phyloP scores from a whole-genome alignment of 2,329 filamentous ascomycete genomes.

The Pestalotiopsis fici region DNA sequence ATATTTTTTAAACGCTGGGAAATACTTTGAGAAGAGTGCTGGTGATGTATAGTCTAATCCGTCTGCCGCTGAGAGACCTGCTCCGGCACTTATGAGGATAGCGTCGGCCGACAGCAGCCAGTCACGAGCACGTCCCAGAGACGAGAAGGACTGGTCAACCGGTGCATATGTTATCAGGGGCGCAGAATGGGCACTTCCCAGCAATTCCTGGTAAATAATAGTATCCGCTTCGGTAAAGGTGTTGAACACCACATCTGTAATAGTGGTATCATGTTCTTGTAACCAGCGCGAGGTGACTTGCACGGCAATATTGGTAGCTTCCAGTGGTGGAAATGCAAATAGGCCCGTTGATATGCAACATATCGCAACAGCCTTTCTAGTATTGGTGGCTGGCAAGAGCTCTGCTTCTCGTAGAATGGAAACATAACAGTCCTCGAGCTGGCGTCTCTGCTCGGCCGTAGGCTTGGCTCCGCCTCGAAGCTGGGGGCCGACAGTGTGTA shows the following conservation, averaged over 20 bases:
- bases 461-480: slow-evolving; percentile 22
- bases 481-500: slow-evolving; percentile 36
- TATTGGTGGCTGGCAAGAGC: slow-evolving; percentile 18
- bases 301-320: slow-evolving; percentile 29
- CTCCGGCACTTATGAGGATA: slow-evolving; percentile 32
- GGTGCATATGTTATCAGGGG: neutral
- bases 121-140: slow-evolving; percentile 9
- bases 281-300: slow-evolving; percentile 27
- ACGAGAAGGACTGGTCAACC: slow-evolving; percentile 1
- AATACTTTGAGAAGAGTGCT: slow-evolving; percentile 28
- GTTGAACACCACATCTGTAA: slow-evolving; percentile 33
- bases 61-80: slow-evolving; percentile 33
- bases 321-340: slow-evolving; percentile 31
- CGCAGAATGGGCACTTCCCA: neutral
- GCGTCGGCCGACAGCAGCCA: slow-evolving; percentile 26
- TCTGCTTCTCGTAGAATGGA: slow-evolving; percentile 30
- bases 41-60: slow-evolving; percentile 33
- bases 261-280: slow-evolving; percentile 20
- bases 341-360: slow-evolving; percentile 35
- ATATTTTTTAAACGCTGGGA: slow-evolving; percentile 27
- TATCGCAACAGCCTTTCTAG: slow-evolving; percentile 28
- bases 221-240: slow-evolving; percentile 29
- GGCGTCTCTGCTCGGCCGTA: slow-evolving; percentile 14
- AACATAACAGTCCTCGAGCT: slow-evolving; percentile 29
- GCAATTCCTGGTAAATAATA: slow-evolving; percentile 8